These are phyloP conservation scores for Eucalyptus coolabah DNA, from an alignment of 345 rosid genomes.

Conservation along the genomic window DNA sequence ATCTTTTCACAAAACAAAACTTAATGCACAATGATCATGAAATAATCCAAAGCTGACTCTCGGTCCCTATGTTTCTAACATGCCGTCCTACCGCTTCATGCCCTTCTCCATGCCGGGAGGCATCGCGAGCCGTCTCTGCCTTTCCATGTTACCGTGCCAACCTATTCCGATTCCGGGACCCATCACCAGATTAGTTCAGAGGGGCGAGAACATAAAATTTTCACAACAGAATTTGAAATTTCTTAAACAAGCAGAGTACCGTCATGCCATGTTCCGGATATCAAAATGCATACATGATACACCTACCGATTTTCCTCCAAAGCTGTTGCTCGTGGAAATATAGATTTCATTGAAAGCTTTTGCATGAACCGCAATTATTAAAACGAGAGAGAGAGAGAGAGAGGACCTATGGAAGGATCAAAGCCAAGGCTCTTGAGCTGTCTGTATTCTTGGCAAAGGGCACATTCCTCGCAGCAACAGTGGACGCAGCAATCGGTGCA, in stretches of 20 bases:
- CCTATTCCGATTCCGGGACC: slow-evolving; percentile 9
- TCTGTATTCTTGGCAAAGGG: slow-evolving; percentile 56
- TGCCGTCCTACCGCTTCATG: slow-evolving; percentile 16
- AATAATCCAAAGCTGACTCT: not conserved
- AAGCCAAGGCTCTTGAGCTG: slow-evolving; percentile 51
- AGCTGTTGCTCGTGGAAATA: not conserved
- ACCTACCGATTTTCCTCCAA: not conserved
- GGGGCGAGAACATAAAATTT: not conserved
- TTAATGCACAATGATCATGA: not conserved
- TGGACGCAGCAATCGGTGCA: slow-evolving; percentile 45
- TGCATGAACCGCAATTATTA: not conserved
- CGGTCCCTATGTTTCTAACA: not conserved
- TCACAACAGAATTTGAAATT: not conserved
- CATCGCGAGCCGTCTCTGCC: slow-evolving; percentile 19
- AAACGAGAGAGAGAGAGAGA: not conserved
- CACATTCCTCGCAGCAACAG: slow-evolving; percentile 50
- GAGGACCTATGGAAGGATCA: slow-evolving; percentile 35
- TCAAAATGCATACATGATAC: not conserved
- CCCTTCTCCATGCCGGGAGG: slow-evolving; percentile 28
- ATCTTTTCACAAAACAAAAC: not conserved
- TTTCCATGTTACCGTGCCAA: slow-evolving; percentile 71
- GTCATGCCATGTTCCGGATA: not conserved
- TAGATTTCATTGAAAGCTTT: not conserved
- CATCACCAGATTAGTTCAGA: not conserved
- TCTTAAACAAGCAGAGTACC: not conserved